Conservation (phyloP, 495 filamentous ascomycete species). For the Penicillium lividum region DNA sequence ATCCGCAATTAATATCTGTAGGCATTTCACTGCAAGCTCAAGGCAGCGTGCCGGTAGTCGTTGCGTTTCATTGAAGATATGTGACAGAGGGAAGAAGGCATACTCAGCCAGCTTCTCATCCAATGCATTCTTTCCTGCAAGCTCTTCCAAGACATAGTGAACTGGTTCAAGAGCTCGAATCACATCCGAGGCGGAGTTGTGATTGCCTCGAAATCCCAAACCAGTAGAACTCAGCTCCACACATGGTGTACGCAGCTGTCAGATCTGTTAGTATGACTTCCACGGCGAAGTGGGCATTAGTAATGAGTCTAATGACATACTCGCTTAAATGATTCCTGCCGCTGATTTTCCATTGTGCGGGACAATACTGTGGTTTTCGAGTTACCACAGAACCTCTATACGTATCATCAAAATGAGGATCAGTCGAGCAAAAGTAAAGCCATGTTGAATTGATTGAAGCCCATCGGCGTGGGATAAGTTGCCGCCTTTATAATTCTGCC, state of each 20-base stretch:
- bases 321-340: constrained; percentile 45
- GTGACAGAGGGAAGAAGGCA: constrained; percentile 87
- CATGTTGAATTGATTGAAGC: neutral
- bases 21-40: constrained; percentile 72
- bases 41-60: constrained; percentile 68
- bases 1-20: constrained; percentile 68
- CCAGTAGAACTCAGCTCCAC: constrained; percentile 74
- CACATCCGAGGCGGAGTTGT: constrained; percentile 55
- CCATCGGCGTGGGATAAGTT: constrained; percentile 3
- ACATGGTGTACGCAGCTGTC: constrained; percentile 72
- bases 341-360: constrained; percentile 36
- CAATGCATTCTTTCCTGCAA: constrained; percentile 55
- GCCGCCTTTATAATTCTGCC: constrained; percentile 10
- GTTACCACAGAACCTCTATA: neutral
- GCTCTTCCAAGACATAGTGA: constrained; percentile 49
- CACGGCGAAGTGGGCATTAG: neutral
- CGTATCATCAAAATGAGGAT: neutral
- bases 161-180: constrained; percentile 56
- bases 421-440: neutral
- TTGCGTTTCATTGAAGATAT: constrained; percentile 77
- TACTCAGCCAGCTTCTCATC: constrained; percentile 90
- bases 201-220: constrained; percentile 57
- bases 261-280: constrained; percentile 15
- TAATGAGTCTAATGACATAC: constrained; percentile 21
- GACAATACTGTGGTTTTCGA: neutral